Evolutionary conservation across 78 protist species (phyloP).

Genomic region (Planoprotostelium fungivorum): DNA sequence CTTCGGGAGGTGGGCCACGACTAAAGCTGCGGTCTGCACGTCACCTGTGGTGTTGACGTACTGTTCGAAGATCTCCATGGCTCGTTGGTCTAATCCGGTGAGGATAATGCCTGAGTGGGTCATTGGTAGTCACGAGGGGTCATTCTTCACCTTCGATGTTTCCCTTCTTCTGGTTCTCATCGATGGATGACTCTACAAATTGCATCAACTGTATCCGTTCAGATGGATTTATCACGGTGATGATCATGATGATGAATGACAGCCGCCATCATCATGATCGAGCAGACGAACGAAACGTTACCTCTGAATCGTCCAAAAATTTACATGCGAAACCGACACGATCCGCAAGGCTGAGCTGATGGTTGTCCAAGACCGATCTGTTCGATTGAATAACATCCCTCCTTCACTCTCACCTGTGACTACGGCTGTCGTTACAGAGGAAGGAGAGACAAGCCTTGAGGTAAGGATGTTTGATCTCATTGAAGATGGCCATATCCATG

Average conservation of each 20-base stretch:
- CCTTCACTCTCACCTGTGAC: neutral
- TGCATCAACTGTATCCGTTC: neutral
- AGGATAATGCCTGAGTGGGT: conserved; percentile 56
- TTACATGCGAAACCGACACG: conserved; percentile 64
- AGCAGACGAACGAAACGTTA: no score
- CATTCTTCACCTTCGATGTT: neutral
- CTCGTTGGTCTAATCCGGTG: conserved; percentile 58
- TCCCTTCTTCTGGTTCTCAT: neutral
- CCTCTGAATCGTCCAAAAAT: conserved; percentile 40
- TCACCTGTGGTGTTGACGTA: conserved; percentile 81
- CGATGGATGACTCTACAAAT: neutral
- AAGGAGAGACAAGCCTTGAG: conserved; percentile 55
- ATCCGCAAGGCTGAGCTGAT: conserved; percentile 24
- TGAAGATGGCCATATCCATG: conserved; percentile 11
- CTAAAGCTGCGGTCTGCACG: conserved; percentile 68
- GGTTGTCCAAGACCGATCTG: conserved; percentile 20
- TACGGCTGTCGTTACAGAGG: conserved; percentile 2
- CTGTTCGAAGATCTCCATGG: conserved; percentile 45
- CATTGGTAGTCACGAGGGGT: conserved; percentile 7
- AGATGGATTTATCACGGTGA: neutral
- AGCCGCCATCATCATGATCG: no score
- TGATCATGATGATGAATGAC: no score
- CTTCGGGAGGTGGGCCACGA: conserved; percentile 17
- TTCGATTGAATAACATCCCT: neutral
- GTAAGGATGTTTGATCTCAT: conserved; percentile 32